These are phyloP conservation scores for Ustilago vetiveriae DNA, from an alignment of 1,284 basidiomycete species.

Conservation along the genomic window DNA sequence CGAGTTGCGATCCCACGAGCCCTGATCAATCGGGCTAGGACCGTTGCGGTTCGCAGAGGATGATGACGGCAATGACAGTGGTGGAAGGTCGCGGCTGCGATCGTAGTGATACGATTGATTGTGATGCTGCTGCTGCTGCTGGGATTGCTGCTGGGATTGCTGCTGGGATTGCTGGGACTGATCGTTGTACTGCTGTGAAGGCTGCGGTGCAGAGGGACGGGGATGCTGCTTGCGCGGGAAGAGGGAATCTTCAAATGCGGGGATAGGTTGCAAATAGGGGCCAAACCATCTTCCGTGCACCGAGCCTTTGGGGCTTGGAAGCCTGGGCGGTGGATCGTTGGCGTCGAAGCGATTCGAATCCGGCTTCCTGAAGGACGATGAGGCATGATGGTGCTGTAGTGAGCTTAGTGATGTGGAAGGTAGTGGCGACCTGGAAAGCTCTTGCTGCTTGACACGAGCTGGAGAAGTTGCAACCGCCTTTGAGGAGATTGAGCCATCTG, in stretches of 20 bases:
- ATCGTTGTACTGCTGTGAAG: slow-evolving; percentile 3
- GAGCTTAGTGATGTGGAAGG: slow-evolving; percentile 3
- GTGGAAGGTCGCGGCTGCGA: slow-evolving; percentile 30
- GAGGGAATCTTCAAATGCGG: slow-evolving; percentile 27
- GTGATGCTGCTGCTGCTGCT: slow-evolving; percentile 3
- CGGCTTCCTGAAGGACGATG: slow-evolving; percentile 11
- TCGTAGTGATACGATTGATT: slow-evolving; percentile 21
- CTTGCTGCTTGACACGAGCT: slow-evolving; percentile 7
- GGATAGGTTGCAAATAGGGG: slow-evolving; percentile 38
- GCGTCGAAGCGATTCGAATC: slow-evolving; percentile 15
- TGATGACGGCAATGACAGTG: slow-evolving; percentile 16
- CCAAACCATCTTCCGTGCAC: slow-evolving; percentile 47
- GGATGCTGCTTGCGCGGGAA: slow-evolving; percentile 22
- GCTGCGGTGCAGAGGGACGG: slow-evolving; percentile 7
- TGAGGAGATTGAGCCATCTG: slow-evolving; percentile 2
- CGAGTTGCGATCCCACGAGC: slow-evolving; percentile 19
- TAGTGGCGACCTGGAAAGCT: slow-evolving; percentile 22
- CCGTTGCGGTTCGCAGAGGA: slow-evolving; percentile 12
- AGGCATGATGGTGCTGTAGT: slow-evolving; percentile 2
- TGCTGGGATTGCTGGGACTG: slow-evolving; percentile 2
- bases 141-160: not conserved
- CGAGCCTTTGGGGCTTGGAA: slow-evolving; percentile 39
- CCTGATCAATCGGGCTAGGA: slow-evolving; percentile 13
- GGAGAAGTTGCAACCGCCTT: slow-evolving; percentile 15
- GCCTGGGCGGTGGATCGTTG: slow-evolving; percentile 21